Evolutionary conservation across 257 asterid species (phyloP).

Genomic region (Lavandula angustifolia): DNA sequence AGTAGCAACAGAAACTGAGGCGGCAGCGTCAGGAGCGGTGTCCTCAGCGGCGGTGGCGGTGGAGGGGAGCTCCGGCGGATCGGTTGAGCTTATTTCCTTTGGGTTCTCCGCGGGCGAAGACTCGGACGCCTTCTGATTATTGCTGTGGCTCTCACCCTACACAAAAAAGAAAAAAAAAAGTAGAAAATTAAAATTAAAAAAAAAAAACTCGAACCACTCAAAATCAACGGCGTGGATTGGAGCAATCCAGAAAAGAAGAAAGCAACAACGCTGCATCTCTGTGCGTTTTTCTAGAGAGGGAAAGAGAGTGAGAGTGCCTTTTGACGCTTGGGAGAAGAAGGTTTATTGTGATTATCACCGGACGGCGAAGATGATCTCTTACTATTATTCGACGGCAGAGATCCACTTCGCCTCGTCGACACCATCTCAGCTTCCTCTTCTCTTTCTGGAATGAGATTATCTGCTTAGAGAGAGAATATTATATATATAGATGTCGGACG

Average conservation of each 20-base stretch:
- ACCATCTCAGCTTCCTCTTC: slow-evolving; percentile 63
- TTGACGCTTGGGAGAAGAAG: slow-evolving; percentile 78
- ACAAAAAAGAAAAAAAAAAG: slow-evolving; percentile 19
- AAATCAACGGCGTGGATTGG: slow-evolving; percentile 30
- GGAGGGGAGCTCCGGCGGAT: slow-evolving; percentile 53
- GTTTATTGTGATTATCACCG: slow-evolving; percentile 50
- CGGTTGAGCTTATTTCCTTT: slow-evolving; percentile 61
- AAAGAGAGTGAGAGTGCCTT: slow-evolving; percentile 50
- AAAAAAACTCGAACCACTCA: too few species aligned
- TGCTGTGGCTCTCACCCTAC: slow-evolving; percentile 54
- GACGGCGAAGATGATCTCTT: slow-evolving; percentile 72
- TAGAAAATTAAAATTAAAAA: slow-evolving; percentile 12
- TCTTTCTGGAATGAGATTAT: slow-evolving; percentile 36
- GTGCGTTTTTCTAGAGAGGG: slow-evolving; percentile 20
- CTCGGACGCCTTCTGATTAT: slow-evolving; percentile 51
- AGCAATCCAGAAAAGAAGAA: slow-evolving; percentile 28
- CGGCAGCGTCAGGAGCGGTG: slow-evolving; percentile 30
- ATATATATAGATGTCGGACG: slow-evolving; percentile 11
- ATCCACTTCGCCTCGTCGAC: slow-evolving; percentile 94
- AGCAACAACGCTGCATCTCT: neutral
- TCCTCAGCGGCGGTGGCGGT: slow-evolving; percentile 34
- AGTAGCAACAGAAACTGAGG: slow-evolving; percentile 37
- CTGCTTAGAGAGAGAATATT: slow-evolving; percentile 31
- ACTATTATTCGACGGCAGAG: slow-evolving; percentile 70
- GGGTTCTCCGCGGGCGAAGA: slow-evolving; percentile 54